Percentiles rank a stretch among this genome's conserved stretches.
Evolutionary conservation across 176 grass and related monocot genomes (phyloP).

Genomic region (Aegilops speltoides): DNA sequence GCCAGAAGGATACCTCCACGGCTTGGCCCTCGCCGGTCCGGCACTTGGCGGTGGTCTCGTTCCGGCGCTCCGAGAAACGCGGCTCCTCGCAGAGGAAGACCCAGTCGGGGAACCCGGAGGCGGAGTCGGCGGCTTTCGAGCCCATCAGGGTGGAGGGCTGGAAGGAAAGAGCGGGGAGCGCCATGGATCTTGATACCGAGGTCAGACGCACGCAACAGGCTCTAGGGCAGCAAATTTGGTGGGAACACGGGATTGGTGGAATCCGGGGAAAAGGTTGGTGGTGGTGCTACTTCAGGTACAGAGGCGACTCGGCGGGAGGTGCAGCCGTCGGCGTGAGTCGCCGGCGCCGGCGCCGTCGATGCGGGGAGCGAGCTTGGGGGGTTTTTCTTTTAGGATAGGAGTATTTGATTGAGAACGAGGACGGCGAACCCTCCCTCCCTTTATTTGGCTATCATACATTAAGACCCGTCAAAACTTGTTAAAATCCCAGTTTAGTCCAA

Average conservation of each 20-base stretch:
- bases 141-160: background rate
- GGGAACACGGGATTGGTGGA: background rate
- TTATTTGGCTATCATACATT: too few species aligned
- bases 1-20: background rate
- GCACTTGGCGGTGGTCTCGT: background rate
- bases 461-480: too few species aligned
- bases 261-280: too few species aligned
- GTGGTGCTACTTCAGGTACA: too few species aligned
- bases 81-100: background rate
- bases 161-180: background rate
- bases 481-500: too few species aligned
- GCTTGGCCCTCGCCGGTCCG: background rate
- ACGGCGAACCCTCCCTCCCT: too few species aligned
- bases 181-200: background rate
- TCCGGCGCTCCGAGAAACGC: background rate
- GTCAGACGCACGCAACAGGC: background rate
- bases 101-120: background rate
- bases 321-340: too few species aligned
- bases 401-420: too few species aligned
- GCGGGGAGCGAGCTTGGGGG: too few species aligned
- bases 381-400: too few species aligned
- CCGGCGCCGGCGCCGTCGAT: too few species aligned
- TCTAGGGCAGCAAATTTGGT: background rate
- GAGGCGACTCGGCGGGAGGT: too few species aligned
- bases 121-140: background rate